Evolutionary conservation across 257 asterid genomes (phyloP), one percentile per base, ranked within the genome.

Genomic region (Thymus mandschuricus): DNA sequence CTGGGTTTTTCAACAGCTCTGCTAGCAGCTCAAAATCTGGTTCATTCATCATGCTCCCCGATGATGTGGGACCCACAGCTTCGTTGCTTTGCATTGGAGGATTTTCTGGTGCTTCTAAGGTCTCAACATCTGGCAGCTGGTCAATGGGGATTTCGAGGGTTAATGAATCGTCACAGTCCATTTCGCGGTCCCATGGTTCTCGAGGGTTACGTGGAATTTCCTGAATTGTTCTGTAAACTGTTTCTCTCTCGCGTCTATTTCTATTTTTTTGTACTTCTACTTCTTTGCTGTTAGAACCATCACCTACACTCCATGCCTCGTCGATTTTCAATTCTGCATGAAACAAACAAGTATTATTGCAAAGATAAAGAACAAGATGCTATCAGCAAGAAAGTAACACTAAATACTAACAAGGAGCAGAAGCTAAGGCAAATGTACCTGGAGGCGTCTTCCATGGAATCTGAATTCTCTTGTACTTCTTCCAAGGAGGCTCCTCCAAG

Each of bases 151-250:
- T 85, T 80, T 83, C 81, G 0, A 89, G 86, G 56, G 97, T 95
- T 74, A 95, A 71, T 12, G 96, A 72, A 75, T 95, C 99, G 29
- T 95, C 99, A 40, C 85, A 84, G 79, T 90, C 98, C 87, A 92
- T 92, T 81, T 95, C 99, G 28, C 76, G 86, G 83, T 95, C 99
- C 99, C 99, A 95, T 7, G 99, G 99, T 76, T 88, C 98, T 68
- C 86, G 82, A 13, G 99, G 98, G 75, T 95, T 59, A 8, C 81
- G 72, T 1, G 98, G 98, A 65, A 95, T 87, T 73, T 95, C 98
- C 55, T 76, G 96, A 62, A 52, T 13, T 61, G 86, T 59, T 80
- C 86, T 81, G 84, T 89, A 92, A 70, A 87, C 51, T 46, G 75
- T 84, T 79, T 92, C 98, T 70, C 83, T 86, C 81, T 95, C 99